phyloP scores from a whole-genome alignment of 495 filamentous ascomycete species.

The Neurospora sp. region DNA sequence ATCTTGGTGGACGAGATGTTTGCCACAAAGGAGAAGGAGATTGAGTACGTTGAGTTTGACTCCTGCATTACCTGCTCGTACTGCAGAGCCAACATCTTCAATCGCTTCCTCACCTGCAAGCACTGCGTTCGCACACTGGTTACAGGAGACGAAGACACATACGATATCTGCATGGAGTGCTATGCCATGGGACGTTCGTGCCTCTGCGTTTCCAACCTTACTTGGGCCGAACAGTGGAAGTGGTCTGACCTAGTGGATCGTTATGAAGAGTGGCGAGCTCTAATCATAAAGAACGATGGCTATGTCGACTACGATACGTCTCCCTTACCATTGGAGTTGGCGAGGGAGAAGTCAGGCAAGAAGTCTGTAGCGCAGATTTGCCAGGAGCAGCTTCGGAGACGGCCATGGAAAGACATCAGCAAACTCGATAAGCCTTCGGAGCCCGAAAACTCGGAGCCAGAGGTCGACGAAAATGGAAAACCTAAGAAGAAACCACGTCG shows the following conservation, averaged over 20 bases:
- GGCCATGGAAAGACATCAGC: constrained; percentile 54
- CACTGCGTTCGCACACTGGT: constrained; percentile 53
- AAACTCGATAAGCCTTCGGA: constrained; percentile 30
- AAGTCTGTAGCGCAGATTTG: constrained; percentile 83
- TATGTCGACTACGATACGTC: constrained; percentile 47
- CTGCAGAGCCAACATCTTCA: constrained; percentile 94
- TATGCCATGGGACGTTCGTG: constrained; percentile 91
- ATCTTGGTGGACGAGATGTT: constrained; percentile 83
- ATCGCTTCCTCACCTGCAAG: constrained; percentile 86
- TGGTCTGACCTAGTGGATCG: constrained; percentile 70
- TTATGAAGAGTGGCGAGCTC: constrained; percentile 70
- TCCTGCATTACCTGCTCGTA: constrained; percentile 91
- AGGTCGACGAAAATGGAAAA: constrained; percentile 42
- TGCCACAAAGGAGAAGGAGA: constrained; percentile 49
- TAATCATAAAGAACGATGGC: constrained; percentile 59
- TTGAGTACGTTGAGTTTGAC: constrained; percentile 69
- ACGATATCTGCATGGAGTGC: constrained; percentile 96
- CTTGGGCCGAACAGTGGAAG: constrained; percentile 86
- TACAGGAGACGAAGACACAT: constrained; percentile 60
- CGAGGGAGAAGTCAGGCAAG: constrained; percentile 49
- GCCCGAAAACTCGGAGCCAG: constrained; percentile 34
- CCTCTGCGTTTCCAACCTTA: constrained; percentile 68
- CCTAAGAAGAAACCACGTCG: constrained; percentile 33
- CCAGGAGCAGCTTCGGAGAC: constrained; percentile 66
- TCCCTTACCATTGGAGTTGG: constrained; percentile 53